Percentiles rank a stretch among this genome's conserved stretches.
Conservation (phyloP, 306 rosid species). For the Dryas alaskensis region DNA sequence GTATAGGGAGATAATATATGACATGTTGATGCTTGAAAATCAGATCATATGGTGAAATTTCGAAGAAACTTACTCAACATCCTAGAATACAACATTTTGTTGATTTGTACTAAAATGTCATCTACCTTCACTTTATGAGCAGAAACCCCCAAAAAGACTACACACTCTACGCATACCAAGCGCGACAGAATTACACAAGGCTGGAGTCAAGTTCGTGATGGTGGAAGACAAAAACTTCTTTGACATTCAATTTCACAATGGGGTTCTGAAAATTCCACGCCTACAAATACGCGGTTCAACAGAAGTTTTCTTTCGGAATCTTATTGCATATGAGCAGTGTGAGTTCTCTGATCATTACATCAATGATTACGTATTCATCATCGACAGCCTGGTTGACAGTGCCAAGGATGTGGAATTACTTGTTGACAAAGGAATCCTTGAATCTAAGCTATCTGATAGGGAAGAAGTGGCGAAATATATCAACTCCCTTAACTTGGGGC, state of each 20-base stretch:
- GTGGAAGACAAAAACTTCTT: slow-evolving; percentile 3
- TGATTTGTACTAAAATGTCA: slow-evolving; percentile 8
- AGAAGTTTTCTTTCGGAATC: slow-evolving; percentile 20
- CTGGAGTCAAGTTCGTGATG: slow-evolving; percentile 18
- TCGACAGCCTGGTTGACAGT: slow-evolving; percentile 22
- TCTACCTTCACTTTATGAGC: slow-evolving; percentile 7
- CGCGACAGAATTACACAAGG: slow-evolving; percentile 14
- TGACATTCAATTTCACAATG: slow-evolving; percentile 10
- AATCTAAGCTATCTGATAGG: slow-evolving; percentile 23
- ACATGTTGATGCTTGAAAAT: slow-evolving; percentile 37
- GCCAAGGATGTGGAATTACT: slow-evolving; percentile 13
- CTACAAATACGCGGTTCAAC: slow-evolving; percentile 3
- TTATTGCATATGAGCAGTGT: slow-evolving; percentile 39
- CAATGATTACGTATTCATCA: slow-evolving; percentile 23
- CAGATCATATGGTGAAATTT: slow-evolving; percentile 2
- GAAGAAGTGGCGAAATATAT: slow-evolving; percentile 13
- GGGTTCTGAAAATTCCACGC: slow-evolving; percentile 31
- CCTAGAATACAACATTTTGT: slow-evolving; percentile 1
- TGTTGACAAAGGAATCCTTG: not conserved
- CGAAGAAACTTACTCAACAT: not conserved
- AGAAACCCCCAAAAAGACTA: not conserved
- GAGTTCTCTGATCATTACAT: slow-evolving; percentile 16
- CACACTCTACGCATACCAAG: slow-evolving; percentile 25
- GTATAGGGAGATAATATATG: slow-evolving; percentile 22
- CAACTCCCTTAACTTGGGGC: slow-evolving; percentile 23